Conservation (phyloP, 495 filamentous ascomycete genomes). For the Aspergillus bertholletiae region DNA sequence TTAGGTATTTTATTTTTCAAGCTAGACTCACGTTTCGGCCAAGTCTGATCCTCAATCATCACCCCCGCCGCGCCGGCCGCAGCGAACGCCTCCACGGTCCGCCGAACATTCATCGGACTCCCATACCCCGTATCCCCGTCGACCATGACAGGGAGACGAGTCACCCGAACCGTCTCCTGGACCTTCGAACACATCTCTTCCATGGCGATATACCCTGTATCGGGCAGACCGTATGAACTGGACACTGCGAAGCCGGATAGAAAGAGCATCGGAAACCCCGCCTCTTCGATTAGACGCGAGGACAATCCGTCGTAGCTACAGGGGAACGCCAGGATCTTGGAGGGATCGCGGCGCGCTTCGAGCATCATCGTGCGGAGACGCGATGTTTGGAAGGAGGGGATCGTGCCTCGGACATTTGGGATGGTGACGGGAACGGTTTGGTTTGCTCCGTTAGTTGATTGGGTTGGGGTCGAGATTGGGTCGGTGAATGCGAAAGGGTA, state of each 20-base stretch:
- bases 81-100: constrained; percentile 38
- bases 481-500: constrained; percentile 32
- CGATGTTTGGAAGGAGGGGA: constrained; percentile 30
- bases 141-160: constrained; percentile 34
- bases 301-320: constrained; percentile 40
- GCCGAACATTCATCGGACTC: constrained; percentile 38
- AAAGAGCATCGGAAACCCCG: constrained; percentile 39
- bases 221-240: constrained; percentile 33
- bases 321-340: constrained; percentile 33
- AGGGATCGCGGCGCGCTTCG: constrained; percentile 29
- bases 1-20: too few species aligned
- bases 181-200: constrained; percentile 42
- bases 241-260: constrained; percentile 33
- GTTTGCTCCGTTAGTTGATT: background rate
- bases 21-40: constrained; percentile 34
- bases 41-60: constrained; percentile 43
- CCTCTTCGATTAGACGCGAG: constrained; percentile 37
- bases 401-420: constrained; percentile 25
- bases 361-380: constrained; percentile 38
- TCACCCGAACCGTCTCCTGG: constrained; percentile 32
- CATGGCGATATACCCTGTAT: constrained; percentile 44
- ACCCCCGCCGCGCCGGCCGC: constrained; percentile 34
- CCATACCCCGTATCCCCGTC: constrained; percentile 43
- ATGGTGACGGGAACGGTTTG: constrained; percentile 2
- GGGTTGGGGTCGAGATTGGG: constrained; percentile 4